Conservation (phyloP, 495 filamentous ascomycete genomes). For the Penicillium paradoxum region DNA sequence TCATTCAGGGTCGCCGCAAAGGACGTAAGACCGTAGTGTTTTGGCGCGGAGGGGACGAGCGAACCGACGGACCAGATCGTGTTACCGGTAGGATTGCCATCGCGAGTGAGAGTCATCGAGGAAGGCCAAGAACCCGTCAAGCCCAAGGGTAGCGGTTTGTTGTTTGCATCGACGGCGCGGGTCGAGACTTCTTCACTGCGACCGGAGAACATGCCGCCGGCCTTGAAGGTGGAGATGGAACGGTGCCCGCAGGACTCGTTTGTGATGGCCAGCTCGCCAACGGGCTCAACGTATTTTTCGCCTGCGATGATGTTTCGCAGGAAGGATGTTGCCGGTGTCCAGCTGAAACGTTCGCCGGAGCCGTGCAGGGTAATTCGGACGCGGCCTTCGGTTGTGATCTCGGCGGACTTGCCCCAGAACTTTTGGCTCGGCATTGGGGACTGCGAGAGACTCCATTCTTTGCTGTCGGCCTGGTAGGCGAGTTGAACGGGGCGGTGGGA, state of each 20-base stretch:
- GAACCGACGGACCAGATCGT: conserved; percentile 74
- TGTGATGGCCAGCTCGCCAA: conserved; percentile 74
- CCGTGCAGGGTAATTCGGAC: conserved; percentile 67
- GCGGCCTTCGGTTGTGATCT: conserved; percentile 86
- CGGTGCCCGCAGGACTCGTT: conserved; percentile 79
- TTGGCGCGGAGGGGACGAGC: conserved; percentile 68
- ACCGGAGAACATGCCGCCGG: conserved; percentile 93
- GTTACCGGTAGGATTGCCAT: conserved; percentile 48
- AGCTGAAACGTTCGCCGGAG: conserved; percentile 73
- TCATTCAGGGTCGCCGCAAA: conserved; percentile 89
- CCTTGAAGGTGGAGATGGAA: conserved; percentile 78
- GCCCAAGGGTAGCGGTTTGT: conserved; percentile 54
- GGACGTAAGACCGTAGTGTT: conserved; percentile 77
- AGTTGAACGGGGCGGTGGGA: conserved; percentile 86
- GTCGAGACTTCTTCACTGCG: conserved; percentile 85
- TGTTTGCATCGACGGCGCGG: conserved; percentile 61
- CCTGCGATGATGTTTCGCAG: conserved; percentile 95
- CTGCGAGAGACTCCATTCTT: conserved; percentile 79
- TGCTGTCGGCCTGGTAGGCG: conserved; percentile 85
- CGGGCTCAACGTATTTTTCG: conserved; percentile 96
- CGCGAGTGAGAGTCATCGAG: conserved; percentile 56
- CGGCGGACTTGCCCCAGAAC: conserved; percentile 96
- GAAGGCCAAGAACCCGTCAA: conserved; percentile 82
- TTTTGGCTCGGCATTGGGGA: conserved; percentile 86
- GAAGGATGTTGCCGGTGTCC: conserved; percentile 79